A percentile compares a stretch with the other conserved stretches of the same genome.
These are phyloP conservation scores for Pugionium cornutum DNA, from an alignment of 345 rosid species.

Conservation along the genomic window DNA sequence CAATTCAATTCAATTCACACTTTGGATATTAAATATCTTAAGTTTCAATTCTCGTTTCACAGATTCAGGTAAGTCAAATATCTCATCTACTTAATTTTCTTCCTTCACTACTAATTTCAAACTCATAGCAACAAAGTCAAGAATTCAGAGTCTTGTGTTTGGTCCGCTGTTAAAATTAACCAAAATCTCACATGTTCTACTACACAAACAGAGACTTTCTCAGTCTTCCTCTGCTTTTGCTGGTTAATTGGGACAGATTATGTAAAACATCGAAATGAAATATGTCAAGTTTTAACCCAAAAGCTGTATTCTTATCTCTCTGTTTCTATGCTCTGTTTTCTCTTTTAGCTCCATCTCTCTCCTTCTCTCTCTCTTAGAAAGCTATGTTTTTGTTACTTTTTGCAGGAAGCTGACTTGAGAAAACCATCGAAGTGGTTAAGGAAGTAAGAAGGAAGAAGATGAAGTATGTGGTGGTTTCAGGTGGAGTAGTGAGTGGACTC, in stretches of 20 bases:
- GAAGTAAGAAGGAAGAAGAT: slow-evolving; percentile 18
- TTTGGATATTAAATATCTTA: slow-evolving; percentile 14
- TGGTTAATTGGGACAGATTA: slow-evolving; percentile 10
- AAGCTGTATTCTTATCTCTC: slow-evolving; percentile 2
- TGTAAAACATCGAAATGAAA: background rate
- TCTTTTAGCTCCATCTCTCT: background rate
- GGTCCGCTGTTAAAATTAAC: background rate
- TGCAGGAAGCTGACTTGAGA: slow-evolving; percentile 18
- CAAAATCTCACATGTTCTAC: background rate
- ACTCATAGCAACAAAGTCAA: slow-evolving; percentile 5
- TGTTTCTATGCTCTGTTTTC: slow-evolving; percentile 19
- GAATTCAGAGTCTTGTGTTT: slow-evolving; percentile 25
- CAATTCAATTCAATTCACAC: slow-evolving; percentile 27
- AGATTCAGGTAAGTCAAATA: slow-evolving; percentile 16
- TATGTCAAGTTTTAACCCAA: background rate
- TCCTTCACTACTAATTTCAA: background rate
- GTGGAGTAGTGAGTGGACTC: slow-evolving; percentile 68
- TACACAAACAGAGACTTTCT: background rate
- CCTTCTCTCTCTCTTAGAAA: slow-evolving; percentile 1
- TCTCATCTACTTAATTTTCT: background rate
- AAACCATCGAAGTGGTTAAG: no score
- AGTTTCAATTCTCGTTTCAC: slow-evolving; percentile 18
- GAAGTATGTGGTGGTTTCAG: slow-evolving; percentile 63
- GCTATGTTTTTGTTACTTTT: background rate
- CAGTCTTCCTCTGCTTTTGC: slow-evolving; percentile 13